These are phyloP conservation scores for Colletotrichum caudatum DNA, from an alignment of 2,329 filamentous ascomycete species.

Conservation along the genomic window DNA sequence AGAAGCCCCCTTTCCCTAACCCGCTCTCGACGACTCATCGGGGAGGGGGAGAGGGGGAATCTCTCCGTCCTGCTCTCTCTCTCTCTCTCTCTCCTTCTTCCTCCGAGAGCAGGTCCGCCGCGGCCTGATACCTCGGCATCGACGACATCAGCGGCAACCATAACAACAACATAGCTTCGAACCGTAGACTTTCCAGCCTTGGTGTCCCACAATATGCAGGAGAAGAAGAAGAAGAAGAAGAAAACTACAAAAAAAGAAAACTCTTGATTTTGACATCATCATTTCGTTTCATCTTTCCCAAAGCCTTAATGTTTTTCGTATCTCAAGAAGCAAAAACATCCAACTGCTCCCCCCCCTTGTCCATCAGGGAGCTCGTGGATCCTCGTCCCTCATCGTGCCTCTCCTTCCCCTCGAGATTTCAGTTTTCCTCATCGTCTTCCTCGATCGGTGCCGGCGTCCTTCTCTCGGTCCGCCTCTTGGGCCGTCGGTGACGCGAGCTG, in stretches of 20 bases:
- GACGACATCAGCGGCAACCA: background rate
- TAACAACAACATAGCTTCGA: background rate
- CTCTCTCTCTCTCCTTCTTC: background rate
- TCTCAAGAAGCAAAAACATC: background rate
- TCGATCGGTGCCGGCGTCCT: constrained; percentile 79
- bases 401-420: constrained; percentile 16
- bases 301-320: background rate
- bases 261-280: constrained; percentile 17
- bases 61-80: background rate
- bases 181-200: constrained; percentile 11
- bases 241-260: background rate
- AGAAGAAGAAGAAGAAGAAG: background rate
- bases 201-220: constrained; percentile 17
- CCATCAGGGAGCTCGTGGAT: constrained; percentile 1
- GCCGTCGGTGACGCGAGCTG: constrained; percentile 74
- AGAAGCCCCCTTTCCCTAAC: background rate
- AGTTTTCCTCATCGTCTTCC: constrained; percentile 75
- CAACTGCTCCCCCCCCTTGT: background rate
- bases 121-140: background rate
- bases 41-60: background rate
- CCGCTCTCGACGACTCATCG: background rate
- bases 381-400: constrained; percentile 17
- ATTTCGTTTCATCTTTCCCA: constrained; percentile 14
- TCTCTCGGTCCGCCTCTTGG: constrained; percentile 75
- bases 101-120: background rate